Evolutionary conservation across 495 filamentous ascomycete genomes (phyloP).

Genomic region (Clohesyomyces aquaticus): DNA sequence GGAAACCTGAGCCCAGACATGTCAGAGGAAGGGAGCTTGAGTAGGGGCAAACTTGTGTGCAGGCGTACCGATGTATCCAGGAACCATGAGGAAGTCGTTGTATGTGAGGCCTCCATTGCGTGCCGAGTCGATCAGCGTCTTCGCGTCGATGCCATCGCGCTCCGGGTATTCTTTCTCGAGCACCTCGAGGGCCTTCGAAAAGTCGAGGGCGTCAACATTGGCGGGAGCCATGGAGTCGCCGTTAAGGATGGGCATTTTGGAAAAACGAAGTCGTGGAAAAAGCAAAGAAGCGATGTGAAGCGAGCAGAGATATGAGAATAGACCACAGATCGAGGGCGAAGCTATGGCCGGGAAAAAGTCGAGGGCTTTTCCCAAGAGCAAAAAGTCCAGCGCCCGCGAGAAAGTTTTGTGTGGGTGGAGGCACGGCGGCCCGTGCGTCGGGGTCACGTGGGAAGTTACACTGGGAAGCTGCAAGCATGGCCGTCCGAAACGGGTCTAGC

Average conservation of each 20-base stretch:
- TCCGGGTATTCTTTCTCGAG: conserved; percentile 71
- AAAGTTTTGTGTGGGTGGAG: conserved; percentile 38
- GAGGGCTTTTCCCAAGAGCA: conserved; percentile 63
- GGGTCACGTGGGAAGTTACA: conserved; percentile 11
- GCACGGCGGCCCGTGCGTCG: conserved; percentile 13
- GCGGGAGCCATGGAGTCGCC: conserved; percentile 52
- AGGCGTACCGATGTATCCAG: conserved; percentile 65
- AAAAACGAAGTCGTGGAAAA: conserved; percentile 32
- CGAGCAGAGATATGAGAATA: conserved; percentile 22
- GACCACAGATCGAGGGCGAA: conserved; percentile 40
- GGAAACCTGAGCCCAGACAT: conserved; percentile 62
- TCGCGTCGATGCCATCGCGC: conserved; percentile 81
- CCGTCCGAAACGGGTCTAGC: neutral
- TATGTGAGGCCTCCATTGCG: conserved; percentile 88
- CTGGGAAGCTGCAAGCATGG: neutral
- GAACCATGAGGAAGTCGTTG: conserved; percentile 72
- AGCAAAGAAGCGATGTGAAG: conserved; percentile 13
- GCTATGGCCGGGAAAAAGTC: conserved; percentile 56
- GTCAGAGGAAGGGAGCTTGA: conserved; percentile 11
- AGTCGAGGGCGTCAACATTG: conserved; percentile 56
- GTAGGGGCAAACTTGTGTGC: neutral
- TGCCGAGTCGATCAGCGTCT: conserved; percentile 82
- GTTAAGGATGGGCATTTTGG: conserved; percentile 69
- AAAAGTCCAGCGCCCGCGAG: conserved; percentile 43
- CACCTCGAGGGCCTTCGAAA: conserved; percentile 72